Conservation (phyloP, 2,329 filamentous ascomycete species). For the Cladorrhinum sp. region DNA sequence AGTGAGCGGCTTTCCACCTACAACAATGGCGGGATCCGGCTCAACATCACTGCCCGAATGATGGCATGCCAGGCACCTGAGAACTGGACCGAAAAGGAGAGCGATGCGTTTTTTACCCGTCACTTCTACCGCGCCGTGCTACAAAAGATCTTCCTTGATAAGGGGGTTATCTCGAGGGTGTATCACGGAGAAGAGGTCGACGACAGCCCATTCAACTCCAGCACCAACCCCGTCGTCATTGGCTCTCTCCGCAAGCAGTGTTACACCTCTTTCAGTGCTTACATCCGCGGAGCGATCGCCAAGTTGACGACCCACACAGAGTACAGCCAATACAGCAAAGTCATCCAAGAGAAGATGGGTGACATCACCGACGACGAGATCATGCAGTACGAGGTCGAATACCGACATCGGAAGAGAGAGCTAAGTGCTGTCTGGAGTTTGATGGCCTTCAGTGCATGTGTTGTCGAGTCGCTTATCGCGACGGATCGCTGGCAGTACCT, state of each 20-base stretch:
- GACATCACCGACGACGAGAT: constrained; percentile 74
- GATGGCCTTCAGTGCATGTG: constrained; percentile 91
- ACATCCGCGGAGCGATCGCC: constrained; percentile 74
- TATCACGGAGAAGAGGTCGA: constrained; percentile 38
- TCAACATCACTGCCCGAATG: constrained; percentile 96
- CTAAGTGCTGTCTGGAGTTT: constrained; percentile 86
- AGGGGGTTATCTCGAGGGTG: constrained; percentile 66
- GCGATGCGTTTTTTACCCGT: constrained; percentile 82
- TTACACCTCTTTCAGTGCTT: constrained; percentile 71
- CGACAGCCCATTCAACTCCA: constrained; percentile 32
- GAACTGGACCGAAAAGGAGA: constrained; percentile 84
- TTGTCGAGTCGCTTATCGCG: constrained; percentile 87
- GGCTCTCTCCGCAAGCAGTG: constrained; percentile 78
- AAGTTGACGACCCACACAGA: constrained; percentile 64
- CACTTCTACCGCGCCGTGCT: constrained; percentile 91
- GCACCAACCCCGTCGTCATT: constrained; percentile 78
- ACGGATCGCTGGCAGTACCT: constrained; percentile 87
- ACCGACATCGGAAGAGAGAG: constrained; percentile 68
- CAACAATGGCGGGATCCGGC: constrained; percentile 62
- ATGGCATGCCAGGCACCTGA: constrained; percentile 95
- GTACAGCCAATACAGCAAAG: constrained; percentile 56
- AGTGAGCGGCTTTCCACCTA: constrained; percentile 65
- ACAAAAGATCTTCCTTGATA: constrained; percentile 88
- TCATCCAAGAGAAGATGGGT: constrained; percentile 64
- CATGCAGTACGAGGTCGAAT: constrained; percentile 63